These are phyloP conservation scores for Salvia miltiorrhiza DNA, from an alignment of 257 asterid genomes.

Conservation along the genomic window DNA sequence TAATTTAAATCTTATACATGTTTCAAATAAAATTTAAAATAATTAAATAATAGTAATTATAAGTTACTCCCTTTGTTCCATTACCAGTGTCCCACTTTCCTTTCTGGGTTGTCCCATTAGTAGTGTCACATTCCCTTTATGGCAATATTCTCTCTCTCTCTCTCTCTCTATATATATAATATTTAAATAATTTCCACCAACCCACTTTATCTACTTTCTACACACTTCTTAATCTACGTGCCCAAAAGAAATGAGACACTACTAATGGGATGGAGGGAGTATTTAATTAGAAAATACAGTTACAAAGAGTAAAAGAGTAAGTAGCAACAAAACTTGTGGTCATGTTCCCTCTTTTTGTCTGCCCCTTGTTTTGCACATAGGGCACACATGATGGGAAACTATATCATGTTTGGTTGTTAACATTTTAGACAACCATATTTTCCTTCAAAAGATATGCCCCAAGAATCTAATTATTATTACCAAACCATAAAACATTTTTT, in stretches of 20 bases:
- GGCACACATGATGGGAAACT: conserved; percentile 26
- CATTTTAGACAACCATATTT: conserved; percentile 23
- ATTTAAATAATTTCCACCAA: too few relatives aligned
- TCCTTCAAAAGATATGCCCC: conserved; percentile 22
- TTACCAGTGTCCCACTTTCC: too few relatives aligned
- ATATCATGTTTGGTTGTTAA: conserved; percentile 24
- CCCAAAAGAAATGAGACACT: neutral
- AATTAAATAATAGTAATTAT: neutral
- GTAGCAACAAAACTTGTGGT: conserved; percentile 1
- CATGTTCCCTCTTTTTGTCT: conserved; percentile 15
- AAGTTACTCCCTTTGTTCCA: too few relatives aligned
- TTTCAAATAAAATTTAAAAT: neutral
- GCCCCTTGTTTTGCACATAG: conserved; percentile 16
- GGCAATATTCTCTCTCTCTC: too few relatives aligned
- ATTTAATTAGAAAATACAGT: neutral
- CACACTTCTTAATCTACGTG: neutral
- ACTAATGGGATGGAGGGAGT: neutral
- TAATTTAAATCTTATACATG: too few relatives aligned
- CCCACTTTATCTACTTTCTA: too few relatives aligned
- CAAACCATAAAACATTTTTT: conserved; percentile 18
- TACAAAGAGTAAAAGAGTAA: neutral
- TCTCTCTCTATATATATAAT: too few relatives aligned
- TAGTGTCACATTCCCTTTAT: too few relatives aligned
- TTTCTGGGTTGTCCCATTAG: too few relatives aligned
- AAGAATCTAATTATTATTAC: conserved; percentile 22